Conservation (phyloP, 1,284 basidiomycete species). For the Salmacisia buchloeana region DNA sequence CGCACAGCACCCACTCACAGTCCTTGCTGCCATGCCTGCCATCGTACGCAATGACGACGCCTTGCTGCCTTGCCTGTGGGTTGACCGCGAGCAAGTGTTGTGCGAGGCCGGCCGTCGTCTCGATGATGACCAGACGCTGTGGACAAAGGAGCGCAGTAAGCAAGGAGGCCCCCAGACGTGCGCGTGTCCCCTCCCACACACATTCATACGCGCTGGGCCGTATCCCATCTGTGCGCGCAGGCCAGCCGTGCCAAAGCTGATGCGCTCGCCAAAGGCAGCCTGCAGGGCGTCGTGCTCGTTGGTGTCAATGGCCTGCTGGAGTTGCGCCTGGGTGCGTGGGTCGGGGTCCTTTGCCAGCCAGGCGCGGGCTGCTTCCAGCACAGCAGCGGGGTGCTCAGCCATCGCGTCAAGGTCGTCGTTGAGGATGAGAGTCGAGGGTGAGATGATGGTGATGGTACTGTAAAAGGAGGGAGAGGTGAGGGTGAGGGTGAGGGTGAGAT, state of each 20-base stretch:
- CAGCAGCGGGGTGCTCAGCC: not conserved
- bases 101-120: conserved; percentile 36
- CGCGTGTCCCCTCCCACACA: conserved; percentile 11
- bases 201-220: conserved; percentile 38
- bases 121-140: conserved; percentile 35
- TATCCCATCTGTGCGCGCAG: conserved; percentile 37
- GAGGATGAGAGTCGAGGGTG: not conserved
- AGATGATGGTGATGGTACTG: not conserved
- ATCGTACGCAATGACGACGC: conserved; percentile 45
- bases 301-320: conserved; percentile 21
- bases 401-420: not conserved
- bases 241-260: conserved; percentile 40
- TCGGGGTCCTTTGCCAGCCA: conserved; percentile 40
- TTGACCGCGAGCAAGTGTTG: conserved; percentile 26
- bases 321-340: conserved; percentile 21
- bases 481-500: too few relatives aligned
- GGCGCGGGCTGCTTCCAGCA: conserved; percentile 24
- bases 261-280: conserved; percentile 30
- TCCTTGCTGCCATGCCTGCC: conserved; percentile 35
- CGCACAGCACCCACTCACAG: conserved; percentile 5
- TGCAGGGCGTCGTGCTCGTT: conserved; percentile 25
- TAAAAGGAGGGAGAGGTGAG: too few relatives aligned
- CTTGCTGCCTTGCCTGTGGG: conserved; percentile 15
- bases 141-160: not conserved
- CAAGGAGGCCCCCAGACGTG: too few relatives aligned